These are phyloP conservation scores for Shiraia sp. DNA, from an alignment of 2,329 filamentous ascomycete genomes.

Conservation along the genomic window DNA sequence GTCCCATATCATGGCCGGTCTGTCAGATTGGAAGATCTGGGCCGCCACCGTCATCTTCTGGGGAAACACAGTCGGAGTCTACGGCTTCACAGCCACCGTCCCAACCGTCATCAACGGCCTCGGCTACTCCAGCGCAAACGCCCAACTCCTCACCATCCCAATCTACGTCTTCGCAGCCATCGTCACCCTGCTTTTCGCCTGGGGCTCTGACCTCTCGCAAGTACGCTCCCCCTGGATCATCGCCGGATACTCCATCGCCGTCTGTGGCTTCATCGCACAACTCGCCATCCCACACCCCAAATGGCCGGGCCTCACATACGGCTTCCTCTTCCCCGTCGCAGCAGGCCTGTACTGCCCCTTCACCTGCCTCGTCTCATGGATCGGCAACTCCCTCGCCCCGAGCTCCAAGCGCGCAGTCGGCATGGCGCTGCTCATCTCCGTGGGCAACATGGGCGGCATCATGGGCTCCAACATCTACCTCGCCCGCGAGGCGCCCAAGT, in stretches of 20 bases:
- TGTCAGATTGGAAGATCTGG: slow-evolving; percentile 46
- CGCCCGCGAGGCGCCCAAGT: slow-evolving; percentile 52
- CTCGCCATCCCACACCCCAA: slow-evolving; percentile 48
- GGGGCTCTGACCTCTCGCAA: slow-evolving; percentile 55
- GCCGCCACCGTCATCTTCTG: slow-evolving; percentile 44
- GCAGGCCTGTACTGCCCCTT: slow-evolving; percentile 43
- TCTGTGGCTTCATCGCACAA: slow-evolving; percentile 61
- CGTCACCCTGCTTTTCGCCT: slow-evolving; percentile 49
- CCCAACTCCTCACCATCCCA: slow-evolving; percentile 49
- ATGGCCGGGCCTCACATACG: slow-evolving; percentile 52
- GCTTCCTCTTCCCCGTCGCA: slow-evolving; percentile 46
- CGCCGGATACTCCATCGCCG: slow-evolving; percentile 53
- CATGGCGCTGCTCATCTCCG: slow-evolving; percentile 52
- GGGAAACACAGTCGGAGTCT: slow-evolving; percentile 44
- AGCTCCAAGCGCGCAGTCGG: slow-evolving; percentile 49
- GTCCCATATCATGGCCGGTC: slow-evolving; percentile 54
- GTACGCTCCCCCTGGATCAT: slow-evolving; percentile 61
- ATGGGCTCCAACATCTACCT: slow-evolving; percentile 57
- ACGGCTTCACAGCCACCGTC: slow-evolving; percentile 42
- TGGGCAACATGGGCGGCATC: slow-evolving; percentile 54
- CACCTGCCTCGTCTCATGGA: slow-evolving; percentile 42
- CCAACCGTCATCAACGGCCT: slow-evolving; percentile 49
- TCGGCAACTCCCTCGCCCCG: slow-evolving; percentile 40
- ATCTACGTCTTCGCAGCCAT: slow-evolving; percentile 49
- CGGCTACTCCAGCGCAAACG: slow-evolving; percentile 47